phyloP scores from a whole-genome alignment of 352 stramenopile species.

The Halophytophthora polymorphica region DNA sequence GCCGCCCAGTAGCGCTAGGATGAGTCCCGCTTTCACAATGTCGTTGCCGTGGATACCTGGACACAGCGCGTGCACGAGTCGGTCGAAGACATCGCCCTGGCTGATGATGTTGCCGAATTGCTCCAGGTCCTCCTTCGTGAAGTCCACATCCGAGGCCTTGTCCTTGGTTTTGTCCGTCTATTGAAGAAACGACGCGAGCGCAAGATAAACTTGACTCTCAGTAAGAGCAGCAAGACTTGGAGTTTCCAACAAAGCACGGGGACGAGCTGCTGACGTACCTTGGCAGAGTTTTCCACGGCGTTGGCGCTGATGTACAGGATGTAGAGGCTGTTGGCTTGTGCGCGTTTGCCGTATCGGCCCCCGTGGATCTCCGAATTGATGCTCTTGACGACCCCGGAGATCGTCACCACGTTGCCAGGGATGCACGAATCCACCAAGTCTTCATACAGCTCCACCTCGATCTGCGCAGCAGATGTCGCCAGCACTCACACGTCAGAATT shows the following conservation, averaged over 20 bases:
- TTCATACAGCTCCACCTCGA: constrained; percentile 86
- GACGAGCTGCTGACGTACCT: constrained; percentile 35
- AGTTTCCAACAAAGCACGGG: too few relatives aligned
- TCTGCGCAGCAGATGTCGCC: constrained; percentile 33
- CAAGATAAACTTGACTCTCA: not conserved
- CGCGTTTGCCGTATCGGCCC: constrained; percentile 86
- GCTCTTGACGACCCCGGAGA: constrained; percentile 93
- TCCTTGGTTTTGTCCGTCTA: constrained; percentile 45
- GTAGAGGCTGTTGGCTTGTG: constrained; percentile 91
- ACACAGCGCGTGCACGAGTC: constrained; percentile 94
- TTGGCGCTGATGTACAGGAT: constrained; percentile 94
- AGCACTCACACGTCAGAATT: not conserved
- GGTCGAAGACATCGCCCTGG: constrained; percentile 90
- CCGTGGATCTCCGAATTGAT: constrained; percentile 93
- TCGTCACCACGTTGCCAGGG: constrained; percentile 93
- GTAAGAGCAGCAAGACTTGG: too few relatives aligned
- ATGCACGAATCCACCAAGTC: constrained; percentile 95
- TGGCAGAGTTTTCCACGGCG: constrained; percentile 78
- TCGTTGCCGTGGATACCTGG: constrained; percentile 97
- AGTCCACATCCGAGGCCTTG: constrained; percentile 61
- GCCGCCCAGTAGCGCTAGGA: constrained; percentile 94
- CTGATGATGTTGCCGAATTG: constrained; percentile 89
- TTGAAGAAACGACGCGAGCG: not conserved
- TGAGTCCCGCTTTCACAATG: constrained; percentile 95
- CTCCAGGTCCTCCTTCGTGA: constrained; percentile 90